These are phyloP conservation scores for Fusarium marasasianum DNA, from an alignment of 2,329 filamentous ascomycete genomes.

Conservation along the genomic window DNA sequence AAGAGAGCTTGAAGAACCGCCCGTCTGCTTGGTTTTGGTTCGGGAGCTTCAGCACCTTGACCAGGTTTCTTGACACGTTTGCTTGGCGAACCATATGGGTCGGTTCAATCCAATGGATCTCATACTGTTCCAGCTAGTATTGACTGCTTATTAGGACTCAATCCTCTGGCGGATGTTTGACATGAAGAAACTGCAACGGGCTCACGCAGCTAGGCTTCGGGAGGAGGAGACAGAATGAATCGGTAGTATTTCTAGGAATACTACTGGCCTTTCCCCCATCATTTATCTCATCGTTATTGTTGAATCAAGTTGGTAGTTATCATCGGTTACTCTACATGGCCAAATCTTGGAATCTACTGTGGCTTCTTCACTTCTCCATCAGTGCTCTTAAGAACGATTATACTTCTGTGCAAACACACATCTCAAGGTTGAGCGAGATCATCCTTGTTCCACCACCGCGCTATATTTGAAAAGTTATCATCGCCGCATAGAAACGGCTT, in stretches of 20 bases:
- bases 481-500: too few relatives aligned
- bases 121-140: accelerated
- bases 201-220: background rate
- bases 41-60: background rate
- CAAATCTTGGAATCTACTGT: background rate
- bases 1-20: background rate
- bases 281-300: accelerated
- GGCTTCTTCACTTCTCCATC: background rate
- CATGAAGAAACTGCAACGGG: background rate
- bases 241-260: too few relatives aligned
- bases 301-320: background rate
- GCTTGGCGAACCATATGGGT: background rate
- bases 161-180: background rate
- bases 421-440: too few relatives aligned
- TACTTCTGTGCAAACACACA: too few relatives aligned
- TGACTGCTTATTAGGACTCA: background rate
- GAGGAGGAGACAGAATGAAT: background rate
- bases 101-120: accelerated
- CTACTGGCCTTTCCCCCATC: accelerated
- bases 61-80: background rate
- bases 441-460: too few relatives aligned
- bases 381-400: background rate
- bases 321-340: accelerated
- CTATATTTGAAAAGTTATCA: too few relatives aligned
- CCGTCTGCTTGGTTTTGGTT: background rate